phyloP scores from a whole-genome alignment of 2,329 filamentous ascomycete species.

The Cercospora berteroae region DNA sequence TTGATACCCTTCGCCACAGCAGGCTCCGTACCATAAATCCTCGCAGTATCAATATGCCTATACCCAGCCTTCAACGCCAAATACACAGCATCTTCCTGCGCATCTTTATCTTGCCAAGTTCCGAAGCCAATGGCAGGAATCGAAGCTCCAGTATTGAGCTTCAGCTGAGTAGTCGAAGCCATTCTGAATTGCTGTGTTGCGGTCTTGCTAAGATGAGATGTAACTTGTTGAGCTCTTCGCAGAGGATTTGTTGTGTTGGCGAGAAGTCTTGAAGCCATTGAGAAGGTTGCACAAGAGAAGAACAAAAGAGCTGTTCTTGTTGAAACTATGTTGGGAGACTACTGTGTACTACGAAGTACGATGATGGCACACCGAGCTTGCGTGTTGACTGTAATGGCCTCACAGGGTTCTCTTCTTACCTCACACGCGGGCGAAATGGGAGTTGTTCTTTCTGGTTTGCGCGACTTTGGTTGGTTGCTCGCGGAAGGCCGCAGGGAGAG shows the following conservation, averaged over 20 bases:
- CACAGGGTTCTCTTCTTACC: neutral
- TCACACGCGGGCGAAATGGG: neutral
- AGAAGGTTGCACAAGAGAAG: neutral
- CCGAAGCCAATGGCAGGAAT: slow-evolving; percentile 46
- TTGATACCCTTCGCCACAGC: slow-evolving; percentile 65
- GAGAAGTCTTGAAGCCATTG: slow-evolving; percentile 4
- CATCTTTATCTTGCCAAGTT: slow-evolving; percentile 54
- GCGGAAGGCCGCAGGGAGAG: neutral
- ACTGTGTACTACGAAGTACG: neutral
- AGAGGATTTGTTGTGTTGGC: slow-evolving; percentile 9
- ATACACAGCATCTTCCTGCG: slow-evolving; percentile 49
- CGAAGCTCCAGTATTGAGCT: slow-evolving; percentile 40
- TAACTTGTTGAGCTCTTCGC: slow-evolving; percentile 22
- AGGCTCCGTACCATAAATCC: slow-evolving; percentile 56
- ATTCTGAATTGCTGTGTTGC: slow-evolving; percentile 27
- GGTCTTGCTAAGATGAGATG: slow-evolving; percentile 14
- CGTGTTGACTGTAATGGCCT: neutral
- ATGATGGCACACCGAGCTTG: neutral
- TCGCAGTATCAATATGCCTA: slow-evolving; percentile 53
- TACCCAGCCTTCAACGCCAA: slow-evolving; percentile 53
- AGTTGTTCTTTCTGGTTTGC: neutral
- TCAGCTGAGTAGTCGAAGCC: slow-evolving; percentile 35
- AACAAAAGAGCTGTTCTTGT: neutral
- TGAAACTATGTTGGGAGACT: neutral
- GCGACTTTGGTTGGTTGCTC: neutral